These are phyloP conservation scores for Clonostachys byssicola DNA, from an alignment of 2,329 filamentous ascomycete genomes.

Conservation along the genomic window DNA sequence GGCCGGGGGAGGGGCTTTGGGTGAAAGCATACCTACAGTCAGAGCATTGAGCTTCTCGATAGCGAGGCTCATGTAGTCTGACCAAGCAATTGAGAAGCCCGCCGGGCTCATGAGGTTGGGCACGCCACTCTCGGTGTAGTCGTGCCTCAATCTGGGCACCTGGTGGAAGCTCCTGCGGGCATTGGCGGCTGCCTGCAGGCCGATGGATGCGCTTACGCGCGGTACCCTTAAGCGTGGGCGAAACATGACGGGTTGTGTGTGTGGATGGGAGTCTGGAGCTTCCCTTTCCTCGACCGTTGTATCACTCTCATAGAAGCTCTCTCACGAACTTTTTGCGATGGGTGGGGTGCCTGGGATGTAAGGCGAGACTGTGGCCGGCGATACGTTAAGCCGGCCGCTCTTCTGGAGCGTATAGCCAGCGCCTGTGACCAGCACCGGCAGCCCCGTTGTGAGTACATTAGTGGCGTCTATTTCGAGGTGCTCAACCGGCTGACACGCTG, in stretches of 20 bases:
- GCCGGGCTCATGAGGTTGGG: slow-evolving; percentile 66
- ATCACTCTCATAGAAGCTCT: not conserved
- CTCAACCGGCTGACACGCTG: no score
- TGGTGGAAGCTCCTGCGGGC: slow-evolving; percentile 38
- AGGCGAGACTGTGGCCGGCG: not conserved
- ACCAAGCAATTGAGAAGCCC: slow-evolving; percentile 76
- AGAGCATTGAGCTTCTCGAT: slow-evolving; percentile 72
- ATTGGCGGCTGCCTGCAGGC: slow-evolving; percentile 24
- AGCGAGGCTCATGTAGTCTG: slow-evolving; percentile 72
- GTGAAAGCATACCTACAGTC: slow-evolving; percentile 58
- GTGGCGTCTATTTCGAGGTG: no score
- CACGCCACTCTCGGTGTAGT: slow-evolving; percentile 46
- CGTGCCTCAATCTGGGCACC: slow-evolving; percentile 39
- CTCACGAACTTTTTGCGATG: slow-evolving; percentile 3
- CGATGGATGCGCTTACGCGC: slow-evolving; percentile 29
- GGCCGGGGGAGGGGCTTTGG: no score
- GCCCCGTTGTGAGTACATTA: no score
- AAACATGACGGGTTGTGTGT: slow-evolving; percentile 33
- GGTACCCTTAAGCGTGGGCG: slow-evolving; percentile 50
- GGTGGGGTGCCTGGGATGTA: not conserved
- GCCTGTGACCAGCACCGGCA: not conserved
- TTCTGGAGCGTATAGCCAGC: no score
- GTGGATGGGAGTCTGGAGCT: not conserved
- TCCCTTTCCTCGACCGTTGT: no score
- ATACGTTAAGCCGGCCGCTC: no score